Base-by-base conservation (phyloP, 2,329 filamentous ascomycete genomes). In the Colletotrichum shisoi region DNA sequence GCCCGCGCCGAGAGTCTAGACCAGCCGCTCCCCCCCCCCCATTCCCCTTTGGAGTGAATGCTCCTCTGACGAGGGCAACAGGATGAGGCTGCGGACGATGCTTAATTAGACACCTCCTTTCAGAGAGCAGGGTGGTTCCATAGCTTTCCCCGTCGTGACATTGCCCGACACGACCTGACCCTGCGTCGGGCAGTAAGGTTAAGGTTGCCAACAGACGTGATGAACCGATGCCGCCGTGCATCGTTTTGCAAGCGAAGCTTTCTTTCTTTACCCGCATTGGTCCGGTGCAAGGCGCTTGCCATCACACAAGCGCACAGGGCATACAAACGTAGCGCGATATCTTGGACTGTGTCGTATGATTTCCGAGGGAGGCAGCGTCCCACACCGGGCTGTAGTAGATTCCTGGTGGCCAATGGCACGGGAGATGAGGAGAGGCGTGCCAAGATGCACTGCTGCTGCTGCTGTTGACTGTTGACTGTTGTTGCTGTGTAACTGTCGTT, bases 151-250 rank as follows among this genome's bases (percentile, higher is more conserved):
- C 7, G 27, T 31, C 27, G 17, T 44, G 42, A 2, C 42, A 8
- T 19, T 7, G 8, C 42, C 9, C 1, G 42, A 46, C 44, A 45
- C 17, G 42, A 19, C 46, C 13, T 7, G 21, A 21, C 8, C 21
- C 13, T 34, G 58, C 27, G 4, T 19, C 3, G 24, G 17, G 37
- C 17, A n/a, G 39, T 44, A 53, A 61, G 48, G 58, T 61, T 61
- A 53, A 61, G 58, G 58, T 53, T 61, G 48, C 24, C 15, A 19
- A 19, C 27, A 53, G 58, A 53, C 37, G 37, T 46, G 57, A 60
- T 27, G 46, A 60, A 60, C 45, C 12, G 21, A 37, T 24, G 9
- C 24, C 24, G 58, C 48, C 48, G 48, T 40, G 48, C 37, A 53
- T 24, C 12, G 58, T 8, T 31, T 31, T 31, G 27, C 7, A 31